Evolutionary conservation across 2,329 filamentous ascomycete species (phyloP).

Genomic region (Nemania sp.): DNA sequence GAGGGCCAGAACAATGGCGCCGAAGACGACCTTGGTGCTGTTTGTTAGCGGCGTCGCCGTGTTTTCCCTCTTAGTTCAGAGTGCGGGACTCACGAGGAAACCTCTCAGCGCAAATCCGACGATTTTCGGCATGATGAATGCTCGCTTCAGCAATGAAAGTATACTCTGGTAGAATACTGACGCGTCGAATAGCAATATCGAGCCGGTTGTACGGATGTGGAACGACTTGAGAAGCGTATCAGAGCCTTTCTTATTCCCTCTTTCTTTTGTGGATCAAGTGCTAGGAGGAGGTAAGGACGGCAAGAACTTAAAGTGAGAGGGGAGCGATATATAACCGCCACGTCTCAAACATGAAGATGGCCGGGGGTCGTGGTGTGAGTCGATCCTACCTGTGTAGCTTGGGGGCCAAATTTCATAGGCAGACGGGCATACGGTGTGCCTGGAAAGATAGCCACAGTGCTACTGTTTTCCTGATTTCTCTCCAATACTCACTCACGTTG

Average conservation of each 20-base stretch:
- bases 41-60: conserved; percentile 7
- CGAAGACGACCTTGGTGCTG: conserved; percentile 36
- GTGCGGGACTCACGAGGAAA: conserved; percentile 32
- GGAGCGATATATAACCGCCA: not conserved
- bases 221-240: too few species aligned
- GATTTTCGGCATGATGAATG: conserved; percentile 32
- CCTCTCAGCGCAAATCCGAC: conserved; percentile 30
- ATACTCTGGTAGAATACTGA: not conserved
- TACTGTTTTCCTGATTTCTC: not conserved
- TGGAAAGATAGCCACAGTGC: not conserved
- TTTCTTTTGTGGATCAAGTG: not conserved
- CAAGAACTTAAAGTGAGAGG: not conserved
- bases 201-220: too few species aligned
- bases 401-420: not conserved
- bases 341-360: not conserved
- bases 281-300: not conserved
- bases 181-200: too few species aligned
- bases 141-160: not conserved
- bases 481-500: too few species aligned
- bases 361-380: not conserved
- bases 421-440: not conserved
- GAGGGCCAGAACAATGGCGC: conserved; percentile 41
- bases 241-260: too few species aligned
- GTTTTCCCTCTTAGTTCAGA: not conserved
- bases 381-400: not conserved